A percentile compares a stretch with the other conserved stretches of the same genome.
Conservation (phyloP, 2,329 filamentous ascomycete species). For the Calonectria montana region DNA sequence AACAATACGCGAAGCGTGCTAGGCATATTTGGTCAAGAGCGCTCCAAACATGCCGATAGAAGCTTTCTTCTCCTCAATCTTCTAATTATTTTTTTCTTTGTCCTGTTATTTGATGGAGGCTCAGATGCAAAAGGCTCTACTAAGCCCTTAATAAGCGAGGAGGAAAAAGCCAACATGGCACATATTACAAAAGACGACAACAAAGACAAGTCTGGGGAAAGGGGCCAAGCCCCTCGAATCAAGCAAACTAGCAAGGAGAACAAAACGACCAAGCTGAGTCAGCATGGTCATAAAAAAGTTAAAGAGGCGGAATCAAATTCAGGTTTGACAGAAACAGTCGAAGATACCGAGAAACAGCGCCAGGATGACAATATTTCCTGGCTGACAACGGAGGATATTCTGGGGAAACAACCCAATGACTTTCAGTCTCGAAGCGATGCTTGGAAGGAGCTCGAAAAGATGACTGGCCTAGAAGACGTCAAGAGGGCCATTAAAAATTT, state of each 20-base stretch:
- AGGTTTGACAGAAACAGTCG: no score
- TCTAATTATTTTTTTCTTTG: not conserved
- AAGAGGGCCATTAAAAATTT: constrained; percentile 61
- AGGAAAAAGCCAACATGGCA: not conserved
- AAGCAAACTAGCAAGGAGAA: not conserved
- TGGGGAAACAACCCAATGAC: constrained; percentile 71
- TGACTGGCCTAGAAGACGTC: constrained; percentile 70
- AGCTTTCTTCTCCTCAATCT: not conserved
- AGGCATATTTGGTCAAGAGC: not conserved
- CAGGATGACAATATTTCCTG: constrained; percentile 31
- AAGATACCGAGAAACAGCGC: not conserved
- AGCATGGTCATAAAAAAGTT: not conserved
- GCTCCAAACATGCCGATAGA: not conserved
- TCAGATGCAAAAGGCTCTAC: not conserved
- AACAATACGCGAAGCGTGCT: not conserved
- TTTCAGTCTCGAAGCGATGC: constrained; percentile 63
- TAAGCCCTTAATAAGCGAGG: not conserved
- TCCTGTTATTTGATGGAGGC: not conserved
- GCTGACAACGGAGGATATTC: constrained; percentile 71
- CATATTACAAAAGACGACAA: not conserved
- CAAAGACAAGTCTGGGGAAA: not conserved
- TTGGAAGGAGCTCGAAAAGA: constrained; percentile 67
- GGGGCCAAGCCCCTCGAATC: not conserved
- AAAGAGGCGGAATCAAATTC: not conserved
- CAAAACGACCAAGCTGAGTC: not conserved